These are phyloP conservation scores for Grigorovia transvaalensis DNA, from an alignment of 805 yeast species.

Conservation along the genomic window DNA sequence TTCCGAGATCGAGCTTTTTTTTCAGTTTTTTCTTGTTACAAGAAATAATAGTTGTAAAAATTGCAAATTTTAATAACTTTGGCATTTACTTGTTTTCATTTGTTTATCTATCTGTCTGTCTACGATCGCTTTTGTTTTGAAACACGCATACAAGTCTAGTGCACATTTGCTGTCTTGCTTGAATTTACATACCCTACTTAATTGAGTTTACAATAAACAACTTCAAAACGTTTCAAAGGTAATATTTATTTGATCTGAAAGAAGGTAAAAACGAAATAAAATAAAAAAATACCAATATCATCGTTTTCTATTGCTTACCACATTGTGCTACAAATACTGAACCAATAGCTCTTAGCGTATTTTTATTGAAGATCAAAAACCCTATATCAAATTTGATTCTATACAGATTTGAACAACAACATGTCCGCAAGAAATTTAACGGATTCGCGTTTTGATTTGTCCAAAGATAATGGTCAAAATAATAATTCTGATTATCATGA, in stretches of 20 bases:
- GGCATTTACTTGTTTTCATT: background rate
- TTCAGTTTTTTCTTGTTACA: background rate
- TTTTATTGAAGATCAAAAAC: too few relatives aligned
- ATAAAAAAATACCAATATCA: too few relatives aligned
- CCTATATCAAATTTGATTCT: too few relatives aligned
- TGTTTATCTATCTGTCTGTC: background rate
- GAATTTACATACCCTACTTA: too few relatives aligned
- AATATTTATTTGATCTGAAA: too few relatives aligned
- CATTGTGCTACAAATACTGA: too few relatives aligned
- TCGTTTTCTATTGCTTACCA: too few relatives aligned
- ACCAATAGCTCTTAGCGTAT: too few relatives aligned
- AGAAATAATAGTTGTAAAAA: background rate
- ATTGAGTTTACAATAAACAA: too few relatives aligned
- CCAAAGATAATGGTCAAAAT: constrained; percentile 9
- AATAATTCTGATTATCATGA: background rate
- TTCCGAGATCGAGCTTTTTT: background rate
- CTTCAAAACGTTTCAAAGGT: too few relatives aligned
- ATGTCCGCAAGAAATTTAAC: constrained; percentile 22
- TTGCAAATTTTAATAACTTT: too few relatives aligned
- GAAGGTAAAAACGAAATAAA: too few relatives aligned
- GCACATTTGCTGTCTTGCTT: background rate
- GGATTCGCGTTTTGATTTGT: constrained; percentile 3
- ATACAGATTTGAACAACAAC: constrained; percentile 27
- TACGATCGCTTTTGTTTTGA: background rate
- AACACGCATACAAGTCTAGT: background rate